Evolutionary conservation across 495 filamentous ascomycete genomes (phyloP).

Genomic region (Aspergillus nanangensis): DNA sequence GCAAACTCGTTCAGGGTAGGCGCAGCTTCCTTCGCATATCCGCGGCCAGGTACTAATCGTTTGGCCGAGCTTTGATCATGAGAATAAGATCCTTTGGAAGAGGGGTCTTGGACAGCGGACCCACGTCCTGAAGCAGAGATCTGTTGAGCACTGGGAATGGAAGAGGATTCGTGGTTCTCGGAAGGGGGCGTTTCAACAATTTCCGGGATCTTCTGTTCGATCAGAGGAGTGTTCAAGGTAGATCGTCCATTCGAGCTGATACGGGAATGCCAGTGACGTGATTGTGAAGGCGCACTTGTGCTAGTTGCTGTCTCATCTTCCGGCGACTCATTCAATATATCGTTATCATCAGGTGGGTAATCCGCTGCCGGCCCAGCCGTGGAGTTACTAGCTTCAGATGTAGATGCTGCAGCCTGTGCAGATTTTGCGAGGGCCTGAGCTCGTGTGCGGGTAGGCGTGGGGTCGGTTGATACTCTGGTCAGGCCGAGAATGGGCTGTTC

Average conservation of each 20-base stretch:
- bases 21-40: conserved; percentile 24
- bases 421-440: conserved; percentile 24
- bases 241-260: conserved; percentile 45
- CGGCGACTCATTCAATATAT: conserved; percentile 3
- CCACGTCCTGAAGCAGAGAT: conserved; percentile 42
- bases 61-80: conserved; percentile 20
- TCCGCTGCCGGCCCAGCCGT: no score
- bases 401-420: conserved; percentile 17
- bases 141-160: conserved; percentile 24
- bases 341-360: conserved; percentile 18
- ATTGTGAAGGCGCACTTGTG: conserved; percentile 21
- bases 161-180: conserved; percentile 23
- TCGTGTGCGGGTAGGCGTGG: conserved; percentile 43
- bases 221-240: conserved; percentile 29
- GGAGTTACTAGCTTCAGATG: conserved; percentile 15
- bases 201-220: conserved; percentile 51
- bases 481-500: conserved; percentile 55
- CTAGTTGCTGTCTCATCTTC: conserved; percentile 8
- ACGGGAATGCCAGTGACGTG: conserved; percentile 39
- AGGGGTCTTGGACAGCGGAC: conserved; percentile 49
- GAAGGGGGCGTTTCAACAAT: conserved; percentile 66
- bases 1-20: conserved; percentile 33
- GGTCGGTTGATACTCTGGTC: conserved; percentile 72
- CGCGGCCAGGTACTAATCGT: conserved; percentile 21
- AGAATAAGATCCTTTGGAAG: conserved; percentile 15